Conservation (phyloP, 2,329 filamentous ascomycete genomes). For the Cordyceps cateniannulata region DNA sequence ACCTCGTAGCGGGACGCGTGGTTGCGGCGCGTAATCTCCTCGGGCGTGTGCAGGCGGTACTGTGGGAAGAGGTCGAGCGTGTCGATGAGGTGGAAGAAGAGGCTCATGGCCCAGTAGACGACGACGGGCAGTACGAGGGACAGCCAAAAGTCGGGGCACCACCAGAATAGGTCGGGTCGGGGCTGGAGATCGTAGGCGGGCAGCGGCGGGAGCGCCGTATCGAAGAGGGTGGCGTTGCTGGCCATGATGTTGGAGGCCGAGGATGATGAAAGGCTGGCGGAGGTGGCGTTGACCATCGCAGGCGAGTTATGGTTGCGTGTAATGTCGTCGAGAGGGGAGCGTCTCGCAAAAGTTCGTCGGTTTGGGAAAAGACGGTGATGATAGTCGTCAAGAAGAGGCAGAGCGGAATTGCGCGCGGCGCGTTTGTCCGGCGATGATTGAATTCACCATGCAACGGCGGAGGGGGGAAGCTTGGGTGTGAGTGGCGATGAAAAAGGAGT, state of each 20-base stretch:
- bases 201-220: slow-evolving; percentile 66
- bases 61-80: slow-evolving; percentile 78
- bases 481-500: slow-evolving; percentile 1
- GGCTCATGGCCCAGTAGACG: slow-evolving; percentile 82
- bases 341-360: background rate
- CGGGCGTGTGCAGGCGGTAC: slow-evolving; percentile 91
- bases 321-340: background rate
- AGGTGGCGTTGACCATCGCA: slow-evolving; percentile 35
- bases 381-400: background rate
- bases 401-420: background rate
- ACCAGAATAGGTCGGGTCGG: slow-evolving; percentile 65
- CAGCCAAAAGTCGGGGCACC: slow-evolving; percentile 75
- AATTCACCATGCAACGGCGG: slow-evolving; percentile 1
- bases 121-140: slow-evolving; percentile 69
- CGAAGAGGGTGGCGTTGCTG: slow-evolving; percentile 51
- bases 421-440: background rate
- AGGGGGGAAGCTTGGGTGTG: background rate
- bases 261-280: slow-evolving; percentile 22
- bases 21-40: slow-evolving; percentile 82
- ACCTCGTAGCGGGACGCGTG: slow-evolving; percentile 81
- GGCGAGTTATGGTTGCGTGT: background rate
- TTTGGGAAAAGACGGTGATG: background rate
- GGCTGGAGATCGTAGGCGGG: slow-evolving; percentile 71
- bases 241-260: slow-evolving; percentile 29
- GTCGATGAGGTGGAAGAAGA: slow-evolving; percentile 85